Base-by-base conservation (phyloP, 495 filamentous ascomycete species). In the Pseudomonodictys pantanalensis region DNA sequence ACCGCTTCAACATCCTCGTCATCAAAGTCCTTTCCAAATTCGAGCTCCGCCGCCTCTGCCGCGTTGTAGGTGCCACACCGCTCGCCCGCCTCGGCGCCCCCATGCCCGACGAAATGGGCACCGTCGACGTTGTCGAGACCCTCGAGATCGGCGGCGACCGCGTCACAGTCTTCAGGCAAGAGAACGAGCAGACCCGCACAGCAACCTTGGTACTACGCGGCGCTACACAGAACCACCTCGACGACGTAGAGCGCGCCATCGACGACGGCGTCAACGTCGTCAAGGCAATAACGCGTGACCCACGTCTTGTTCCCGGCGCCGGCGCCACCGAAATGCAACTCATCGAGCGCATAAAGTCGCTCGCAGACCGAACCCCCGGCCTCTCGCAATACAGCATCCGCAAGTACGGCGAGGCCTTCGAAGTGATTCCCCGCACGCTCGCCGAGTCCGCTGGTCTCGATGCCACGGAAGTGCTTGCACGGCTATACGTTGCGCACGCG, bases 21-120 rank as follows among this genome's bases (percentile, higher is more conserved):
- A 91, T 99, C 80, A 96, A 96, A 76, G 86, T 99, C 68, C 83
- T 99, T 64, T 96, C 91, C 73, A 99, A 99, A 77, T 99, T 95
- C 72, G 95, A 99, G 75, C 82, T 97, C 42, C 83, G 92, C 60
- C 82, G 95, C 44, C 76, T 97, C 58, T 99, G 95, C 81, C 85
- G 93, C 46, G 95, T 99, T 29, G 92, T 99, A 29, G 93, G 95
- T 50, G 95, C 93, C 41, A 96, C 91, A 2, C 95, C 95, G 7
- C 83, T 99, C 52, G 95, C 95, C 30, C 86, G 95, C 66, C 82
- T 99, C 47, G 95, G 95, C 52, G 95, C 95, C 8, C 95, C 95
- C 25, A 99, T 99, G 95, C 95, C 95, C 23, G 95, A 99, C 68
- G 95, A 99, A 80, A 97, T 97, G 91, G 95, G 95, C 61, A 86